A percentile compares a stretch with the other conserved stretches of the same genome.
phyloP scores from a whole-genome alignment of 768 basidiomycete genomes.

The Amyloporia xantha region DNA sequence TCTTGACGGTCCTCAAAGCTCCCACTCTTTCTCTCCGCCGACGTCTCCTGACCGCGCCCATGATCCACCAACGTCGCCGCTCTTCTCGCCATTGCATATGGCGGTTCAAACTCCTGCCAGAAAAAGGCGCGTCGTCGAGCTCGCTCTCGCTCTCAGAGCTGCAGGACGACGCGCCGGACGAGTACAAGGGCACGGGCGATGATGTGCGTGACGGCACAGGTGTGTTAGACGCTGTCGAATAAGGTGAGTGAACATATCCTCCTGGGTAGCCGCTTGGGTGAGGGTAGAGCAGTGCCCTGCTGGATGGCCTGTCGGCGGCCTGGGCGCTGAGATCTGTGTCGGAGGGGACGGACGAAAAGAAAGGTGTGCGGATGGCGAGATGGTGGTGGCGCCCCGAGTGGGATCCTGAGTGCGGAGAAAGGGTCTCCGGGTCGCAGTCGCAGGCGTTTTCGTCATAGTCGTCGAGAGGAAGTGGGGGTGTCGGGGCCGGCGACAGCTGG shows the following conservation, averaged over 20 bases:
- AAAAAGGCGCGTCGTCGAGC: constrained; percentile 19
- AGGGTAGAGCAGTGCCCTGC: constrained; percentile 33
- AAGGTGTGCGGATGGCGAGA: constrained; percentile 10
- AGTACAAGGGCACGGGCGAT: constrained; percentile 53
- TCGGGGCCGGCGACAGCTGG: constrained; percentile 6
- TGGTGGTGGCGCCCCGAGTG: constrained; percentile 4
- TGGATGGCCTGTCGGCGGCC: constrained; percentile 18
- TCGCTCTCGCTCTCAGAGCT: constrained; percentile 58
- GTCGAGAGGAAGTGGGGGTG: constrained; percentile 6
- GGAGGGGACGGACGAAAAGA: constrained; percentile 17
- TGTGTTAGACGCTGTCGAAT: constrained; percentile 31
- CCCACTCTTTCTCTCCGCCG: constrained; percentile 43
- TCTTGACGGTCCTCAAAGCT: constrained; percentile 44
- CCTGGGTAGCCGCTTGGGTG: constrained; percentile 9
- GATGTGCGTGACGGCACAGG: constrained; percentile 57
- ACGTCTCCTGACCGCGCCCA: constrained; percentile 33
- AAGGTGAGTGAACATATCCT: constrained; percentile 17
- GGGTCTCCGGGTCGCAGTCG: constrained; percentile 4
- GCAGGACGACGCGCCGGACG: constrained; percentile 42
- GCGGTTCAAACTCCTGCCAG: constrained; percentile 27
- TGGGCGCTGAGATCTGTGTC: constrained; percentile 17
- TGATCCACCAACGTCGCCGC: constrained; percentile 46
- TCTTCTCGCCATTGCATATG: not conserved
- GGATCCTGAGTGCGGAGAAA: constrained; percentile 7
- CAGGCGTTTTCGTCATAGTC: constrained; percentile 2